Percentiles rank a stretch among this genome's conserved stretches.
Evolutionary conservation across 2,329 filamentous ascomycete genomes (phyloP).

Genomic region (Colletotrichum sp.): DNA sequence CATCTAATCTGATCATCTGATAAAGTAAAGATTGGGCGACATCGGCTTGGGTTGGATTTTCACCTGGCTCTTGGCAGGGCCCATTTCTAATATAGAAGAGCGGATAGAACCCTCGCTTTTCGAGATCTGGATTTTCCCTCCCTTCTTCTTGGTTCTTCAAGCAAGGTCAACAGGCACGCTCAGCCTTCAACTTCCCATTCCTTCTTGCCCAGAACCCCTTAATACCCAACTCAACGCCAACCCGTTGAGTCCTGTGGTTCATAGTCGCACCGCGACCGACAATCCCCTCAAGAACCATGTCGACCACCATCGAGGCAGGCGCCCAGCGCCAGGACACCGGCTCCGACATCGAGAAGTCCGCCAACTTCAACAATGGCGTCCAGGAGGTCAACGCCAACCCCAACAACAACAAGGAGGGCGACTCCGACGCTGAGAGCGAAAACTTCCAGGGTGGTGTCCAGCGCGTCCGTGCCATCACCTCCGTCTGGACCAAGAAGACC

Average conservation of each 20-base stretch:
- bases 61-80: not conserved
- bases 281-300: not conserved
- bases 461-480: constrained; percentile 35
- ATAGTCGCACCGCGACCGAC: not conserved
- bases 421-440: constrained; percentile 27
- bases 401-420: not conserved
- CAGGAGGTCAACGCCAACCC: not conserved
- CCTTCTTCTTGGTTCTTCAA: constrained; percentile 1
- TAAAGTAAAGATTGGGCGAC: constrained; percentile 15
- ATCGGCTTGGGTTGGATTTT: constrained; percentile 1
- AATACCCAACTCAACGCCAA: not conserved
- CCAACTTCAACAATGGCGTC: constrained; percentile 1
- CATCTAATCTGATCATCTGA: constrained; percentile 23
- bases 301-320: not conserved
- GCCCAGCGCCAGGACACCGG: not conserved
- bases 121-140: not conserved
- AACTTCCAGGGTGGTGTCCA: constrained; percentile 43
- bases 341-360: constrained; percentile 16
- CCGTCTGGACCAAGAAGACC: constrained; percentile 34
- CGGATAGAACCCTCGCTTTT: not conserved
- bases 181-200: constrained; percentile 3
- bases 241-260: not conserved
- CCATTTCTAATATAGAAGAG: constrained; percentile 4
- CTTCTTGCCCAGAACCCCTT: not conserved
- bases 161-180: constrained; percentile 11